Evolutionary conservation across 495 filamentous ascomycete genomes (phyloP).

Genomic region (Rusavskia elegans): DNA sequence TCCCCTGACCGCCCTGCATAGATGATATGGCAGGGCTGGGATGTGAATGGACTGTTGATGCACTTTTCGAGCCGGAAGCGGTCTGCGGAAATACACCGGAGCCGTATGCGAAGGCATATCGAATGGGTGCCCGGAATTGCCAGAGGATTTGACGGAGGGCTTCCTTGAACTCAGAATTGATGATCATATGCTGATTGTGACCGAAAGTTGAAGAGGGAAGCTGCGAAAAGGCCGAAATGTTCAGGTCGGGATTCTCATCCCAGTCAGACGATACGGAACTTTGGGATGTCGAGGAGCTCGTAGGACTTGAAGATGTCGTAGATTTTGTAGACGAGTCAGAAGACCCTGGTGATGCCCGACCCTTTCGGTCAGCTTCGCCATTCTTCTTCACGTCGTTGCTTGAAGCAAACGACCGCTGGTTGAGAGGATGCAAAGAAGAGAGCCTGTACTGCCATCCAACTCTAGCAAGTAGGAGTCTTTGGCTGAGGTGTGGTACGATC

Average conservation of each 20-base stretch:
- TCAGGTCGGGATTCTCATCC: conserved; percentile 65
- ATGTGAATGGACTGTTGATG: conserved; percentile 50
- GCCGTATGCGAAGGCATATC: conserved; percentile 93
- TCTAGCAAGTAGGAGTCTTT: conserved; percentile 5
- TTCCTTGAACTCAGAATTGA: conserved; percentile 89
- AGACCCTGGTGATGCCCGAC: background rate
- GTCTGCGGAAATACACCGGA: conserved; percentile 90
- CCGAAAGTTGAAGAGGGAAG: conserved; percentile 81
- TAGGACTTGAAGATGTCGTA: conserved; percentile 10
- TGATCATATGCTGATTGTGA: conserved; percentile 85
- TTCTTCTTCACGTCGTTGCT: background rate
- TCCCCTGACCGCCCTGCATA: conserved; percentile 69
- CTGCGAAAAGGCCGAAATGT: conserved; percentile 68
- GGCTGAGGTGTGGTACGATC: conserved; percentile 1
- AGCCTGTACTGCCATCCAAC: conserved; percentile 11
- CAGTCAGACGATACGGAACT: conserved; percentile 36
- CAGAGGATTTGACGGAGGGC: conserved; percentile 74
- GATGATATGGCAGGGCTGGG: conserved; percentile 60
- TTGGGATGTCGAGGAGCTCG: conserved; percentile 10
- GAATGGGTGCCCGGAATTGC: conserved; percentile 84
- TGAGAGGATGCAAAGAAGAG: background rate
- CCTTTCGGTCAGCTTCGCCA: background rate
- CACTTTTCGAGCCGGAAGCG: conserved; percentile 24
- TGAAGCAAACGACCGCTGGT: conserved; percentile 6
- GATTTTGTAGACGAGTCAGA: conserved; percentile 20